Evolutionary conservation across 1,284 basidiomycete species (phyloP), one percentile per base, ranked within the genome.

Genomic region (Cryptococcus hybrid): DNA sequence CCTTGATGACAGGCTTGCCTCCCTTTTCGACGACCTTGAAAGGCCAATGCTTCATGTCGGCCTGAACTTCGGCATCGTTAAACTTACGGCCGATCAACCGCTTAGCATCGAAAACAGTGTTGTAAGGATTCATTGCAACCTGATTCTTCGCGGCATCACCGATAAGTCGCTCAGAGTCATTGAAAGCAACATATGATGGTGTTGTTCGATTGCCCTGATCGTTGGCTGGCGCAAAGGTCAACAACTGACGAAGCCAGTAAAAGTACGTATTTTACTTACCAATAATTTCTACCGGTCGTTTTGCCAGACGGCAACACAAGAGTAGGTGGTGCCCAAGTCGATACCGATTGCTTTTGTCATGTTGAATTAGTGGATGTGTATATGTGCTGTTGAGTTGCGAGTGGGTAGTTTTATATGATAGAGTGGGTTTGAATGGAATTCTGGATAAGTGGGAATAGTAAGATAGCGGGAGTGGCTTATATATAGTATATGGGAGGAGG

Each of bases 91-190:
- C 94, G 75, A 98, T 98, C 72, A 98, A 87, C 81, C 94, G 94
- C 84, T 93, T 94, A 64, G 91, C 92, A 78, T 95, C 92, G 80
- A 95, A 95, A 78, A 95, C 90, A 68, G 93, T 96, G 85, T 95
- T 94, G 74, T 84, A 84, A 64, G 92, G 91, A 84, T 93, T 94
- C 91, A 93, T 93, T 75, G 93, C 91, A 69, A 89, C 87, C 83
- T 92, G 88, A 82, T 98, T 98, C 84, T 98, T 98, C 67, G 94
- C 95, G 70, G 92, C 92, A 86, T 98, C 95, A 80, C 94, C 95
- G 75, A 98, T 98, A 79, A 99, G 83, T 84, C 95, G 93, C 85
- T 99, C 95, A 79, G 90, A 90, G 64, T 91, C 82, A 68, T 92
- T 94, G 85, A 99, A 98, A 70, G 95, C 92, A 80, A 98, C 95